Base-by-base conservation (phyloP, 228 moss, liverwort and hornwort genomes). In the Sphagnum fallax region DNA sequence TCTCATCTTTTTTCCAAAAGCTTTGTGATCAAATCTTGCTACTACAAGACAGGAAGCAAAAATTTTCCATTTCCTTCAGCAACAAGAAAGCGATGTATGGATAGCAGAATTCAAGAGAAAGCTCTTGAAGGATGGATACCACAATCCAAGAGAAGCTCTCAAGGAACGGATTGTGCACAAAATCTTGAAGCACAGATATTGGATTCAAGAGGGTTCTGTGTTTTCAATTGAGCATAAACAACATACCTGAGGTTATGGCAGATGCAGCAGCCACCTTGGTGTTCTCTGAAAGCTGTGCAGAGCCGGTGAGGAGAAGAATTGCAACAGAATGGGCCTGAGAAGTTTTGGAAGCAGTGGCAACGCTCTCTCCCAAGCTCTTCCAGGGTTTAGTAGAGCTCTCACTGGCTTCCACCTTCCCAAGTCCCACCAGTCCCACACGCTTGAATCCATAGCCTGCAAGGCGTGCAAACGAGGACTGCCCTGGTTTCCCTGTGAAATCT, bases 401-500 rank as follows among this genome's bases (percentile, higher is more conserved):
- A 16, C 63, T 82, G 16, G 69, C 73, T 55, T 87, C 81, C 6
- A 72, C 63, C 63, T 83, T 89, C 16, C 98, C 98, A 16, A 98
- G 69, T 61, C 98, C 98, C 5, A 98, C 88, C 50, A 98, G 67
- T 1, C 81, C 83, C 50, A 98, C 80, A 50, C 93, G 87, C 85
- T 98, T 98, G 62, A 98, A 98, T 63, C 81, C 88, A 65, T 76
- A 75, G 15, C 91, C 98, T 5, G 74, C 73, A 13, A 98, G 70
- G 50, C 98, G 91, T 53, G 83, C 83, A 52, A 80, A 69, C 69
- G 91, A 83, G 0, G 82, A 73, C 74, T 93, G 88, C 52, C 93
- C 93, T 4, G 62, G 5, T 70, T 98, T 98, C 47, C 98, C 93
- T 18, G 72, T 48, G 52, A 98, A 98, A 55, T 98, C 93, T 72